Conservation (phyloP, 2,329 filamentous ascomycete genomes). For the Macrophomina tecta region DNA sequence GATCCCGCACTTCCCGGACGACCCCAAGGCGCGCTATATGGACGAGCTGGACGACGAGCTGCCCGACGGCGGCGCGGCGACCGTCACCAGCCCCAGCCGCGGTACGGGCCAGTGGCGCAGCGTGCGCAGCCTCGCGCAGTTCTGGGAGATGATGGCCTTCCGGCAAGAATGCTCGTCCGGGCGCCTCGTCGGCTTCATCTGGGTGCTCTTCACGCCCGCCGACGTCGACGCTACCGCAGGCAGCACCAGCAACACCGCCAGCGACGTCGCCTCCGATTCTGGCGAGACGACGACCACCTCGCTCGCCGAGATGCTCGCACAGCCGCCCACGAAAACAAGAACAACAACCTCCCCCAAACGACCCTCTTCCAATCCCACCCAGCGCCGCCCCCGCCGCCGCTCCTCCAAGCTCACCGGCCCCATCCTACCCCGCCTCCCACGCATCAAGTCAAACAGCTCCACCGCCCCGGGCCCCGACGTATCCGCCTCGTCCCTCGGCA, state of each 20-base stretch:
- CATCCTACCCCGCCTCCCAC: slow-evolving; percentile 69
- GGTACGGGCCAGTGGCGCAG: slow-evolving; percentile 79
- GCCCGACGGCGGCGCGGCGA: slow-evolving; percentile 38
- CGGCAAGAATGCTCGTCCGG: slow-evolving; percentile 95
- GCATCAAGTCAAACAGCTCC: slow-evolving; percentile 62
- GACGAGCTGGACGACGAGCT: slow-evolving; percentile 88
- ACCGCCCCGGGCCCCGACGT: slow-evolving; percentile 38
- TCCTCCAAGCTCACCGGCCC: slow-evolving; percentile 58
- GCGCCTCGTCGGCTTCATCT: slow-evolving; percentile 89
- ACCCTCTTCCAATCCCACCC: neutral
- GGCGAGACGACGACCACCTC: slow-evolving; percentile 14
- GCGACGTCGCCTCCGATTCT: slow-evolving; percentile 30
- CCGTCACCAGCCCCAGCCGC: slow-evolving; percentile 45
- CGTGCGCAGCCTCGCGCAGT: slow-evolving; percentile 82
- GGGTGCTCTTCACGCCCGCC: slow-evolving; percentile 80
- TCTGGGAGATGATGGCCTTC: slow-evolving; percentile 99
- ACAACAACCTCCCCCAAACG: neutral
- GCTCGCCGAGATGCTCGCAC: slow-evolving; percentile 32
- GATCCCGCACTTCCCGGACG: slow-evolving; percentile 90
- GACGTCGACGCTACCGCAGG: slow-evolving; percentile 33
- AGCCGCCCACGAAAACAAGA: neutral
- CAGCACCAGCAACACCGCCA: neutral
- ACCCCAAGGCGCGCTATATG: slow-evolving; percentile 89
- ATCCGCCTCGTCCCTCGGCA: slow-evolving; percentile 43
- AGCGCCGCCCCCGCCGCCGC: neutral